Percentiles rank a stretch among this genome's conserved stretches.
These are phyloP conservation scores for Ogataea wickerhamii DNA, from an alignment of 805 yeast species.

Conservation along the genomic window DNA sequence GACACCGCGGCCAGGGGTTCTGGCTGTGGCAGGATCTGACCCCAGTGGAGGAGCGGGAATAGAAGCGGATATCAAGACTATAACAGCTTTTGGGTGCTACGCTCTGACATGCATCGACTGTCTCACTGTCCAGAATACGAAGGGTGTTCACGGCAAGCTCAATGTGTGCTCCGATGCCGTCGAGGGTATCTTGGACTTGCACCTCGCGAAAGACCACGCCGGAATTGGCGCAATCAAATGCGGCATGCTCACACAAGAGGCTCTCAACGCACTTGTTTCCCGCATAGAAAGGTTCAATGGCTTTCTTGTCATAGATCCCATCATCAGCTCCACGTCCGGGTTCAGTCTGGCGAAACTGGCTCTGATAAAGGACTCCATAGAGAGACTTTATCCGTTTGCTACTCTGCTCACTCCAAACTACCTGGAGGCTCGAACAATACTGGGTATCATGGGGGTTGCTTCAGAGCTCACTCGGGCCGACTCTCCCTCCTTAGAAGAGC, in stretches of 20 bases:
- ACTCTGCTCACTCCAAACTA: slow-evolving; percentile 72
- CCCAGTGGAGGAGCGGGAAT: slow-evolving; percentile 90
- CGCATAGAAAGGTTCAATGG: slow-evolving; percentile 31
- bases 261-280: slow-evolving; percentile 44
- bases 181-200: slow-evolving; percentile 43
- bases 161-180: slow-evolving; percentile 44
- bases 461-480: slow-evolving; percentile 12
- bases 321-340: slow-evolving; percentile 80
- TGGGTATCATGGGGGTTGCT: slow-evolving; percentile 15
- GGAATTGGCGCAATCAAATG: slow-evolving; percentile 61
- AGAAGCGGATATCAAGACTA: slow-evolving; percentile 82
- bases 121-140: slow-evolving; percentile 75
- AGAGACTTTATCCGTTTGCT: slow-evolving; percentile 47
- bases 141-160: slow-evolving; percentile 38
- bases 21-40: slow-evolving; percentile 71
- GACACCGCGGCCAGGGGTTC: slow-evolving; percentile 36
- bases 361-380: slow-evolving; percentile 26
- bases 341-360: slow-evolving; percentile 47
- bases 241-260: slow-evolving; percentile 65
- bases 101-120: slow-evolving; percentile 78
- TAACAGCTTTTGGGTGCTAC: slow-evolving; percentile 69
- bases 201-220: slow-evolving; percentile 31
- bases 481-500: slow-evolving; percentile 21
- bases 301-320: slow-evolving; percentile 68
- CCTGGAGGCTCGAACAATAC: slow-evolving; percentile 50